Percentiles rank a stretch among this genome's conserved stretches.
Conservation (phyloP, 768 basidiomycete genomes). For the Pleurotus eryngii region DNA sequence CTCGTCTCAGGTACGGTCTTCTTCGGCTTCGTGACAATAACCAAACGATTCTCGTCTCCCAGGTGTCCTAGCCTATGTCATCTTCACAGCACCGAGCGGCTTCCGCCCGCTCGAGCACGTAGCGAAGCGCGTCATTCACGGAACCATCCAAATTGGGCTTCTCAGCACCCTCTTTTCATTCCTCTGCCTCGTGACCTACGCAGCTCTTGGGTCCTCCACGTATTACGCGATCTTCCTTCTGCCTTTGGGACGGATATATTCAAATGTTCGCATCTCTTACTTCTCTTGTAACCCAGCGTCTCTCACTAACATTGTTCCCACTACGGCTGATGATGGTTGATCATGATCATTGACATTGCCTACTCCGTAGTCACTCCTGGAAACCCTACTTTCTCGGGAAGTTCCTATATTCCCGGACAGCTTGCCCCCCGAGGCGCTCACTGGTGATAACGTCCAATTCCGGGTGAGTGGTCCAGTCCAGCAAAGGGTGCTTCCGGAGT, state of each 20-base stretch:
- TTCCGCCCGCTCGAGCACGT: not conserved
- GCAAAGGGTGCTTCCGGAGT: no score
- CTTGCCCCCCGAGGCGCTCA: no score
- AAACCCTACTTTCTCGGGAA: no score
- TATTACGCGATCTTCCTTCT: not conserved
- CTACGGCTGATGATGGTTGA: no score
- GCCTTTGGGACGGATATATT: not conserved
- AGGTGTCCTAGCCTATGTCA: not conserved
- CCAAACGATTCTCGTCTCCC: not conserved
- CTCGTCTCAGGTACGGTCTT: not conserved
- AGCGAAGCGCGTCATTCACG: not conserved
- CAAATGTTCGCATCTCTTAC: not conserved
- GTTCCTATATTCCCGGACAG: no score
- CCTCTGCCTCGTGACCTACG: not conserved
- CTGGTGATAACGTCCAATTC: no score
- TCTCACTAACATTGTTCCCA: no score
- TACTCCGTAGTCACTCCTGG: no score
- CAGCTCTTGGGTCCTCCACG: not conserved
- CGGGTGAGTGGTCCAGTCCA: no score
- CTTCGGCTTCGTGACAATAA: not conserved
- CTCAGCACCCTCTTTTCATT: not conserved
- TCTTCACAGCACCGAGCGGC: not conserved
- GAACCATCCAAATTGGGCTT: not conserved
- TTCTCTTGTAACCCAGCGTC: not conserved
- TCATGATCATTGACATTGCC: no score